phyloP scores from a whole-genome alignment of 805 yeast species.

The Saccharomyces eubayanus region DNA sequence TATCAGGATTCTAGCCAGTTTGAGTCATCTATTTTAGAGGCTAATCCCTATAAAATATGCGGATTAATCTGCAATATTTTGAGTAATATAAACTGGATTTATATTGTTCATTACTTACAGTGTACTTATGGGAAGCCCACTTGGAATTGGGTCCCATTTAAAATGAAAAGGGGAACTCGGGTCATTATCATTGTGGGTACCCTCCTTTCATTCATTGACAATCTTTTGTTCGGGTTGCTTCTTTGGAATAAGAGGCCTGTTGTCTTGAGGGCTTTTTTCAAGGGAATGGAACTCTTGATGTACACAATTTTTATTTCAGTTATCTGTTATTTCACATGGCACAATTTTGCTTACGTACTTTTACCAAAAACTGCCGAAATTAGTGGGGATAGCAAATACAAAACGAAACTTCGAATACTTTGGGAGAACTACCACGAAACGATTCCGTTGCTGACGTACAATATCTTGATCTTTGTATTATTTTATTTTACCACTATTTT shows the following conservation, averaged over 20 bases:
- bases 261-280: constrained; percentile 2
- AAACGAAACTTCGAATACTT: constrained; percentile 7
- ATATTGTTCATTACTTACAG: constrained; percentile 24
- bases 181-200: constrained; percentile 13
- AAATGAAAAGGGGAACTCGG: constrained; percentile 14
- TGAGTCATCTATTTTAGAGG: constrained; percentile 9
- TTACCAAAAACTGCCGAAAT: constrained; percentile 11
- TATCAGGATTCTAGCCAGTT: constrained; percentile 45
- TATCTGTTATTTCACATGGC: constrained; percentile 16
- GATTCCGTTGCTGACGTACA: constrained; percentile 22
- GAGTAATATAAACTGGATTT: constrained; percentile 23
- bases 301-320: constrained; percentile 13
- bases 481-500: constrained; percentile 14
- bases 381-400: constrained; percentile 1
- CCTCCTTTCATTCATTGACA: constrained; percentile 8
- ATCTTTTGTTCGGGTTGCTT: constrained; percentile 8
- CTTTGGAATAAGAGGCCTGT: constrained; percentile 1
- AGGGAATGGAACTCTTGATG: constrained; percentile 7
- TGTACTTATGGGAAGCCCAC: constrained; percentile 9
- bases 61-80: constrained; percentile 12
- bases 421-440: constrained; percentile 26
- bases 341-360: constrained; percentile 21
- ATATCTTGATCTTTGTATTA: constrained; percentile 12
- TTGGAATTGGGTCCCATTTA: constrained; percentile 16
- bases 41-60: constrained; percentile 11